Base-by-base conservation (phyloP, 352 stramenopile species). In the Globisporangium camurandrum region DNA sequence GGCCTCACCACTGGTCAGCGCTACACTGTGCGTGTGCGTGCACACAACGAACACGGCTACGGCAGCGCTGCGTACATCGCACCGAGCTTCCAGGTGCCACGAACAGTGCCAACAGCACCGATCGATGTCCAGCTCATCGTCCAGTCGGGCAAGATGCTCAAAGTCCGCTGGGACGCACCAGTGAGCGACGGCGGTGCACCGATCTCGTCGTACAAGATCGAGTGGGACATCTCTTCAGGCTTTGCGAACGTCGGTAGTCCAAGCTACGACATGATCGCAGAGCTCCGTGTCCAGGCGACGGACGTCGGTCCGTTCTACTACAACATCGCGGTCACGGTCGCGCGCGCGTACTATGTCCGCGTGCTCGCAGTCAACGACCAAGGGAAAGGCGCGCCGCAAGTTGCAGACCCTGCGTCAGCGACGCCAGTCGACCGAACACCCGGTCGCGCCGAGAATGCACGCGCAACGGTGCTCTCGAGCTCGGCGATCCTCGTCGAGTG, bases 401-500 rank as follows among this genome's bases (percentile, higher is more conserved):
- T 57, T 12, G 60, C 85, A 1, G 68, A 69, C 26, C 80, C 86
- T 17, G 60, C 49, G 9, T 85, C 67, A 33, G 72, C 71, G 4
- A 69, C 59, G 22, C 78, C 86, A 28, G 41, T 74, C 14, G 69
- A 95, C 55, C 71, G 81, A 9, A 77, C 84, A 7, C 93, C 93
- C 3, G 90, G 91, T 0, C 66, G 68, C 22, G 67, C 71, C 3
- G 71, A 95, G 43, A 66, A 74, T 23, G 67, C 72, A 0, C 64
- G 45, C 1, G 74, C 94, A 0, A 79, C 61, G 2, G 81, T 94
- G 7, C 75, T 97, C 0, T 97, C 86, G 19, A 91, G 71, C 27
- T 91, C 86, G n/a, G 82, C 93, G 22, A 87, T 98, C 23, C 67
- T 96, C 8, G 82, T 98, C 7, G 62, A 84, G 40, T 98, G 95